Conservation (phyloP, 2,329 filamentous ascomycete genomes). For the Tolypocladium tundrense region DNA sequence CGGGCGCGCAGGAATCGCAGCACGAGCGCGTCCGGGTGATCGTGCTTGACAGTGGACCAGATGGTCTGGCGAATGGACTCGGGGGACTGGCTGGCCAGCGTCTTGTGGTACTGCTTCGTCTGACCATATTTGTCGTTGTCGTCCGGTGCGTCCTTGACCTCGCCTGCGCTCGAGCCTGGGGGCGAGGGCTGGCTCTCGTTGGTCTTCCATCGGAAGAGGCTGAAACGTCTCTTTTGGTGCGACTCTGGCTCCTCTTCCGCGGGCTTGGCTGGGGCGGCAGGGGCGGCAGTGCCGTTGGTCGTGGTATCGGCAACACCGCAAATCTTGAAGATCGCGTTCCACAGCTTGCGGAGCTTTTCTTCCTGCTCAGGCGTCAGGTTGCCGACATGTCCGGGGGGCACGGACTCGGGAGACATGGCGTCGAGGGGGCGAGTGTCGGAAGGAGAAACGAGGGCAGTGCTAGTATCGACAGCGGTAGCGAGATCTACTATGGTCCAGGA, state of each 20-base stretch:
- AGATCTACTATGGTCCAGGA: conserved; percentile 1
- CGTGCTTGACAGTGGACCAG: conserved; percentile 92
- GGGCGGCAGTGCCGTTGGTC: conserved; percentile 12
- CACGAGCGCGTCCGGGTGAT: conserved; percentile 79
- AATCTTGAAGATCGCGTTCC: conserved; percentile 65
- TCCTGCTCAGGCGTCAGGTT: conserved; percentile 88
- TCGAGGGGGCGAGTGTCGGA: conserved; percentile 2
- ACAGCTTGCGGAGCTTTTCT: conserved; percentile 78
- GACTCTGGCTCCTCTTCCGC: conserved; percentile 34
- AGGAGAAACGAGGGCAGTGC: background rate
- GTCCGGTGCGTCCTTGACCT: conserved; percentile 36
- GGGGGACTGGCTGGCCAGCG: conserved; percentile 64
- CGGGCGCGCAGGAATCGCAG: conserved; percentile 78
- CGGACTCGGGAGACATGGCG: conserved; percentile 31
- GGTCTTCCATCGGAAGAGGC: conserved; percentile 58
- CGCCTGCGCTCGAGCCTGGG: conserved; percentile 14
- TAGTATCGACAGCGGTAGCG: background rate
- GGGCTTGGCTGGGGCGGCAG: background rate
- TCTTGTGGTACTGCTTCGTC: conserved; percentile 75
- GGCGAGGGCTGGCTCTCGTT: conserved; percentile 31
- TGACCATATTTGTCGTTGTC: conserved; percentile 89
- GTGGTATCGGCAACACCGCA: conserved; percentile 46
- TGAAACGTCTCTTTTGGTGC: conserved; percentile 64
- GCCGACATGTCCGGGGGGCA: conserved; percentile 63
- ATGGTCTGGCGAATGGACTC: conserved; percentile 72